Percentiles rank a stretch among this genome's conserved stretches.
Evolutionary conservation across 345 rosid species (phyloP).

Genomic region (thale cress (Arabidopsis thaliana)): DNA sequence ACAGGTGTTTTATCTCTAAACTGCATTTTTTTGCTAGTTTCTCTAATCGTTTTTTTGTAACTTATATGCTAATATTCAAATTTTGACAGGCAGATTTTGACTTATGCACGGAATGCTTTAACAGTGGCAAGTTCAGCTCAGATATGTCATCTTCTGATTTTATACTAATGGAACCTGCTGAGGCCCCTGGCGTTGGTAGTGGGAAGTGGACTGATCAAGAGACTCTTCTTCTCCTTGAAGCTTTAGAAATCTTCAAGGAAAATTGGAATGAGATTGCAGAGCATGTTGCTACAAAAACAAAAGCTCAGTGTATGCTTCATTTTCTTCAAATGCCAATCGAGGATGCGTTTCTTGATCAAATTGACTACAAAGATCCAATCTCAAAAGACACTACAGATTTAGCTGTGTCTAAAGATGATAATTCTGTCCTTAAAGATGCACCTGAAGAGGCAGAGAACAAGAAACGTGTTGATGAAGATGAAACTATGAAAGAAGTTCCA

Average conservation of each 20-base stretch:
- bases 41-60: neutral
- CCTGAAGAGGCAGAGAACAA: conserved; percentile 61
- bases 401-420: conserved; percentile 46
- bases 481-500: conserved; percentile 55
- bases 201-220: conserved; percentile 99
- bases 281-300: conserved; percentile 98
- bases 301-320: conserved; percentile 96
- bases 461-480: conserved; percentile 59
- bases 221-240: conserved; percentile 98
- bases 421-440: conserved; percentile 54
- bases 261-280: conserved; percentile 99
- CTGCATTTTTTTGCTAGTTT: neutral
- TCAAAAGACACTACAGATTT: conserved; percentile 58
- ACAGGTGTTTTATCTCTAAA: conserved; percentile 62
- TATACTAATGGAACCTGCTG: conserved; percentile 96
- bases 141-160: conserved; percentile 94
- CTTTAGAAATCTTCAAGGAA: conserved; percentile 91
- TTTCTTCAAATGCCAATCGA: conserved; percentile 98
- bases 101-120: conserved; percentile 94
- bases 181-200: conserved; percentile 74
- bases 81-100: conserved; percentile 98
- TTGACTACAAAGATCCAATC: conserved; percentile 49
- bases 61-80: conserved; percentile 37
- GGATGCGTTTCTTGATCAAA: conserved; percentile 72
- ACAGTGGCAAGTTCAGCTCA: conserved; percentile 80